Evolutionary conservation across 2,329 filamentous ascomycete species (phyloP), one percentile per base, ranked within the genome.

Genomic region (Beauveria brongniartii): DNA sequence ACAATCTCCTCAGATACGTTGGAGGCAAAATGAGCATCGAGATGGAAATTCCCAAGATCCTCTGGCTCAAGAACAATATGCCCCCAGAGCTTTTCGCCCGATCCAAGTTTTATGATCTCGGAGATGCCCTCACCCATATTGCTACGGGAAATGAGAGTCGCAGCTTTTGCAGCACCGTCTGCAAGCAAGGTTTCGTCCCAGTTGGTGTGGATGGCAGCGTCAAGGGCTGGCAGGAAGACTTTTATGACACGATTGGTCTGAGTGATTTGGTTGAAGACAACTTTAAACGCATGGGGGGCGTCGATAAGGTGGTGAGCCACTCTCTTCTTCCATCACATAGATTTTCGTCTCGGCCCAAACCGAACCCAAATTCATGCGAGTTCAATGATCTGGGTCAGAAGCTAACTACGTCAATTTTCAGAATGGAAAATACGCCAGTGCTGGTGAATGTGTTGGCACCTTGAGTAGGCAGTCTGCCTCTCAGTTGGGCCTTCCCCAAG

Each of bases 51-150:
- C 94, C 94, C 65, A 99, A 99, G 78, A 91, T 97, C 1, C 81
- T 97, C 62, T 99, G 94, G 94, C 82, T 99, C 71, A 97, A 97
- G 82, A 96, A 96, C 75, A 85, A 97, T 77, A 97, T 99, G 94
- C 89, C 94, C 2, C 82, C 89, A 60, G 90, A 96, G 69, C 80
- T 94, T 18, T 99, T 97, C 69, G 87, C 88, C 61, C 86, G 88
- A 64, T 97, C 92, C 85, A 97, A 96, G 75, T 99, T 99, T 72
- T 99, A 96, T 74, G 94, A 99, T 71, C 77, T 99, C 69, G 87
- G 87, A 0, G 94, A 99, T 75, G 94, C 92, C 14, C 81, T 99
- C 62, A 97, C 94, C 2, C 92, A 97, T 72, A 80, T 99, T 68
- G 94, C 94, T 40, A 97, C 94, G 9, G 93, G 92, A 22, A 91